Conservation (phyloP, 2,329 filamentous ascomycete genomes). For the Claviceps fusiformis region DNA sequence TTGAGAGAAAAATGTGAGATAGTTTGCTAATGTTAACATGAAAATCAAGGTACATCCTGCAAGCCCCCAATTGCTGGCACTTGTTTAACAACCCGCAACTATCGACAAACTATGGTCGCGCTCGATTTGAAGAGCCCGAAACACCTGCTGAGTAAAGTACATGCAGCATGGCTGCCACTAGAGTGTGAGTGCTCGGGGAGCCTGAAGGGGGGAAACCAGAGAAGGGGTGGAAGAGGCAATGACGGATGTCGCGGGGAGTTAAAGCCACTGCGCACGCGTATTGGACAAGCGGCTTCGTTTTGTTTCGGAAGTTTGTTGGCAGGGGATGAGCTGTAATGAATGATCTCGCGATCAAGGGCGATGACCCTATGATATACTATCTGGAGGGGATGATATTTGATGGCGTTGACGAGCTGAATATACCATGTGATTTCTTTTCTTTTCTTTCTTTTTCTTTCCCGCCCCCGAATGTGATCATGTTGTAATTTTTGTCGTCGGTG, state of each 20-base stretch:
- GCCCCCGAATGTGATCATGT: not conserved
- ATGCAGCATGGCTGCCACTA: not conserved
- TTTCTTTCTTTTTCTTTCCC: not conserved
- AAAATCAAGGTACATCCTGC: constrained; percentile 48
- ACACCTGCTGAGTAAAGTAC: not conserved
- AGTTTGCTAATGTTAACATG: not conserved
- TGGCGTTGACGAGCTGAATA: not conserved
- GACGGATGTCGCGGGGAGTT: not conserved
- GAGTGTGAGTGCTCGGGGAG: not conserved
- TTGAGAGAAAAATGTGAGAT: not conserved
- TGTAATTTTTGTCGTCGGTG: not conserved
- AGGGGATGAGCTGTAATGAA: not conserved
- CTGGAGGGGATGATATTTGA: not conserved
- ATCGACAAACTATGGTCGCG: constrained; percentile 22
- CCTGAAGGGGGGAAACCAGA: not conserved
- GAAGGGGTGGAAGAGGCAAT: not conserved
- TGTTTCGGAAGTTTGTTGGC: not conserved
- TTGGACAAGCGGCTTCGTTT: not conserved
- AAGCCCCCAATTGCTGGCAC: constrained; percentile 66
- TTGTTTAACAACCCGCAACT: constrained; percentile 40
- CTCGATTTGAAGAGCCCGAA: constrained; percentile 27
- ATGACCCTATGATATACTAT: not conserved
- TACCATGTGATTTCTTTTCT: not conserved
- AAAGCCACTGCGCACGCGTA: not conserved
- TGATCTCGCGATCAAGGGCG: not conserved